Evolutionary conservation across 1,284 basidiomycete species (phyloP), one percentile per base, ranked within the genome.

Genomic region (Schizopora paradoxa): DNA sequence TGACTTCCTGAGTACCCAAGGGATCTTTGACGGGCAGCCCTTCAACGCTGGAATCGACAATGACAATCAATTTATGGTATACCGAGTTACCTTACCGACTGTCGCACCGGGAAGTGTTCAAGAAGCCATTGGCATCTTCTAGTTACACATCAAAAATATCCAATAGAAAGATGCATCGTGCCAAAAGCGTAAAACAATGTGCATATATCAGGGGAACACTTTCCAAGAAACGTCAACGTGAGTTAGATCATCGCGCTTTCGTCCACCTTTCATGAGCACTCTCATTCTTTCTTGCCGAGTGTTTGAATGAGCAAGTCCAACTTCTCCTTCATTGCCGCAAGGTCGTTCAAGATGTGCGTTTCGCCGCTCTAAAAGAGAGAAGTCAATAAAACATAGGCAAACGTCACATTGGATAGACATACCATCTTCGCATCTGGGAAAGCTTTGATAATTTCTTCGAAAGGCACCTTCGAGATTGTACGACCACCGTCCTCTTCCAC

Each of bases 371-470:
- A 49, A 16, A 54, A 42, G 47, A 49, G 22, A 29, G 38, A 52
- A 49, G 49, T 41, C 40, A 49, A 45, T 28, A 25, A 47, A 18
- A 8, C 21, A 32, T 32, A 40, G 11, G 37, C 19, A 21, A 28
- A 38, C n/a, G 27, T 18, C 18, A 45, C 21, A 27, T 29, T 54
- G 43, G 26, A 1, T n/a, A n/a, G n/a, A 63, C 78, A 58, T 55
- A 90, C 89, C 65, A 81, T 73, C 25, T 72, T 65, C 37, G 76
- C 80, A 59, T 91, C 80, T 1, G 92, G 92, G 68, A 96, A 86
- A 29, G 63, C 72, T 62, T 79, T 79, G 54, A 87, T 68, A 41
- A 96, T 65, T 38, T 92, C 82, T 13, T 74, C 72, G 58, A 92
- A 96, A 22, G 77, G 70, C 26, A 86, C 77, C 56, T 70, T 86